Evolutionary conservation across 2,329 filamentous ascomycete genomes (phyloP).

Genomic region (Cladosporium sp.): DNA sequence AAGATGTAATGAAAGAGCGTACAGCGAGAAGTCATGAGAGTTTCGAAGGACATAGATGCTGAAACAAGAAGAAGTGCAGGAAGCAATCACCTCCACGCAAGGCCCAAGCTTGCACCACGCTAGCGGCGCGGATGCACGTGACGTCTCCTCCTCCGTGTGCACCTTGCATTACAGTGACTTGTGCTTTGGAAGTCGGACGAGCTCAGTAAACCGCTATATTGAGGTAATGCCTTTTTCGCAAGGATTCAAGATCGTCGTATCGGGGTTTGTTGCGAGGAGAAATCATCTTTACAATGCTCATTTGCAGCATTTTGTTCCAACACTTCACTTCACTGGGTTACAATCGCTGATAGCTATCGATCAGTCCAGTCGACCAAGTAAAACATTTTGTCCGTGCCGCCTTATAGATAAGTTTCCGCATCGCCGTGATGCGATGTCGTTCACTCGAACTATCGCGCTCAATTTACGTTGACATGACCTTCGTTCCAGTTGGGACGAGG

Average conservation of each 20-base stretch:
- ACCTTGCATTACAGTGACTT: background rate
- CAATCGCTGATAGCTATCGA: background rate
- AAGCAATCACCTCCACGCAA: background rate
- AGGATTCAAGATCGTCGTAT: background rate
- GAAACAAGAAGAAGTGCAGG: background rate
- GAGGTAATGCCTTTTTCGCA: background rate
- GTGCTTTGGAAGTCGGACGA: background rate
- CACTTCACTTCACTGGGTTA: background rate
- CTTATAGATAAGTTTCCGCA: background rate
- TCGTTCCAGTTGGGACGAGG: background rate
- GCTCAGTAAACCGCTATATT: background rate
- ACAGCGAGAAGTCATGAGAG: background rate
- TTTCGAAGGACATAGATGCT: background rate
- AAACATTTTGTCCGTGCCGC: background rate
- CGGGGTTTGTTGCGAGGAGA: background rate
- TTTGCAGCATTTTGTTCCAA: background rate
- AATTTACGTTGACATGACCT: too few species aligned
- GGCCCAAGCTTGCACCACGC: background rate
- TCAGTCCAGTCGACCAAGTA: background rate
- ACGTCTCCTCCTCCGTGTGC: background rate
- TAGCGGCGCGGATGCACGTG: background rate
- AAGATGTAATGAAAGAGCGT: background rate
- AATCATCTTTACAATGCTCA: background rate
- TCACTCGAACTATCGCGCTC: too few species aligned
- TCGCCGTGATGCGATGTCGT: too few species aligned